Evolutionary conservation across 2,329 filamentous ascomycete species (phyloP).

Genomic region (Parastagonospora nodorum): DNA sequence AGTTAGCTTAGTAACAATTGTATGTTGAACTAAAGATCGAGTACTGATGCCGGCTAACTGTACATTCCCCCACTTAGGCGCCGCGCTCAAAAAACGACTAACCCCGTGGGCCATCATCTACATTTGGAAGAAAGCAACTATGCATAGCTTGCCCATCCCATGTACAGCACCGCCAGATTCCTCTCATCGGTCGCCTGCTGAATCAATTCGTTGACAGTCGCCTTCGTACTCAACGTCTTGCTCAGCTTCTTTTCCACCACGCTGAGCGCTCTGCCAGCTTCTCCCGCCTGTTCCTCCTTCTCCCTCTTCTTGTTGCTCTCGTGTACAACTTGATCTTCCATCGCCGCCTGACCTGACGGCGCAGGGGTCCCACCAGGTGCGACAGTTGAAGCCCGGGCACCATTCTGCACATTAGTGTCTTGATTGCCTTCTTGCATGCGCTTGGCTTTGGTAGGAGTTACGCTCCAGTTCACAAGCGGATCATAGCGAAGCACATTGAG

Average conservation of each 20-base stretch:
- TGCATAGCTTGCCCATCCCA: constrained; percentile 46
- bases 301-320: constrained; percentile 49
- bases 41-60: no score
- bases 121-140: constrained; percentile 9
- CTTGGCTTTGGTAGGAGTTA: constrained; percentile 71
- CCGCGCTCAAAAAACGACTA: background rate
- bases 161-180: constrained; percentile 84
- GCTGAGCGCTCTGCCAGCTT: constrained; percentile 88
- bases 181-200: constrained; percentile 92
- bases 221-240: constrained; percentile 90
- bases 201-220: constrained; percentile 95
- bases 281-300: constrained; percentile 66
- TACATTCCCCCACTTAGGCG: no score
- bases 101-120: background rate
- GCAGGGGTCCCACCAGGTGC: constrained; percentile 37
- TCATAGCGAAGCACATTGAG: constrained; percentile 98
- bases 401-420: constrained; percentile 53
- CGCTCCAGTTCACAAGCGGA: constrained; percentile 93
- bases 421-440: constrained; percentile 68
- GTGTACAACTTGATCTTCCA: constrained; percentile 30
- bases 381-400: constrained; percentile 37
- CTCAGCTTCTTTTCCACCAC: constrained; percentile 95
- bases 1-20: no score
- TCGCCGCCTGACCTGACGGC: constrained; percentile 19
- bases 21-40: no score